These are phyloP conservation scores for Thielaviopsis ethacetica DNA, from an alignment of 2,329 filamentous ascomycete species.

Conservation along the genomic window DNA sequence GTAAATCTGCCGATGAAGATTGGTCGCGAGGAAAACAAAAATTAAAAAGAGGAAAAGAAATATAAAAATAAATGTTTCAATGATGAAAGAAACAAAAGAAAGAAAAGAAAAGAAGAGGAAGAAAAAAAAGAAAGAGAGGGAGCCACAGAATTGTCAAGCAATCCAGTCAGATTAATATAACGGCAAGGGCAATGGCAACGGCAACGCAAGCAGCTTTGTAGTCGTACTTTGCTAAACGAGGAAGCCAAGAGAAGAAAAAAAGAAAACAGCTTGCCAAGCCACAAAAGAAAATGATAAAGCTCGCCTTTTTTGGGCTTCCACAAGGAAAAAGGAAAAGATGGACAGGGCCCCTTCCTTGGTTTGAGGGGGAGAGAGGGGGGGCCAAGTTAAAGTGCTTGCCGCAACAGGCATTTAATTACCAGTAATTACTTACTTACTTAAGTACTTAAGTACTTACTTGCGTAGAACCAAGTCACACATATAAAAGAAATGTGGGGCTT, in stretches of 20 bases:
- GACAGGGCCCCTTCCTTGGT: too few species aligned
- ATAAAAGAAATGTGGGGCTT: neutral
- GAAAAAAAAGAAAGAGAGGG: neutral
- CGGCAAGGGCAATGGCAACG: too few species aligned
- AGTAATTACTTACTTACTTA: neutral
- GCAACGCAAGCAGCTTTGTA: too few species aligned
- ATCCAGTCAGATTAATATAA: neutral
- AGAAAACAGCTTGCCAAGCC: neutral
- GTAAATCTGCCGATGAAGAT: neutral
- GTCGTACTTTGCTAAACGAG: too few species aligned
- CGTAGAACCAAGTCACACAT: neutral
- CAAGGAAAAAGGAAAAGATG: too few species aligned
- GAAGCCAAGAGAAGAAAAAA: neutral
- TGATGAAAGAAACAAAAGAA: neutral
- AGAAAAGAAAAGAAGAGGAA: neutral
- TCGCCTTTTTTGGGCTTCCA: too few species aligned
- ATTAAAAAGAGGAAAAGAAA: too few species aligned
- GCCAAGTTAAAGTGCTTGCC: neutral
- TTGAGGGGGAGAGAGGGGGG: too few species aligned
- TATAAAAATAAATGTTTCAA: too few species aligned
- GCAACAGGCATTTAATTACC: neutral
- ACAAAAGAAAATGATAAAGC: neutral
- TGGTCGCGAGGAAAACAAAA: neutral
- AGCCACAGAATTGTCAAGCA: neutral
- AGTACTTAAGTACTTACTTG: too few species aligned